Evolutionary conservation across 768 basidiomycete species (phyloP).

Genomic region (Dictyophora rubrovolvata): DNA sequence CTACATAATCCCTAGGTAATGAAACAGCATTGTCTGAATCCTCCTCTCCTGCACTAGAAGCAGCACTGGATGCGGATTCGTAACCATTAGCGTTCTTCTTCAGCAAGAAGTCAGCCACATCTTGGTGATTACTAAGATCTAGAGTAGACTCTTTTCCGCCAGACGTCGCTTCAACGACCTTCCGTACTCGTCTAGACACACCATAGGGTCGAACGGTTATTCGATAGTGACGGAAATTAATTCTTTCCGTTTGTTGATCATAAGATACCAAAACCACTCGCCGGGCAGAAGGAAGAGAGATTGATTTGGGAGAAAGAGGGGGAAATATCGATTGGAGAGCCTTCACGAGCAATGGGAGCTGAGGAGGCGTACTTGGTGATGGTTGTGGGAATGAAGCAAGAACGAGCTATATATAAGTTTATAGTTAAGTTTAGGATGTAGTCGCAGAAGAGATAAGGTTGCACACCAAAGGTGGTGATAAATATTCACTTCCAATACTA

Average conservation of each 20-base stretch:
- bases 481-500: conserved; percentile 79
- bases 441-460: background rate
- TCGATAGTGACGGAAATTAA: conserved; percentile 90
- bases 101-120: conserved; percentile 91
- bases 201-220: conserved; percentile 95
- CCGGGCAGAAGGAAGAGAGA: conserved; percentile 81
- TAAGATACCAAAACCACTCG: conserved; percentile 91
- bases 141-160: conserved; percentile 31
- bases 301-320: conserved; percentile 71
- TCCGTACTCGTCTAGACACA: conserved; percentile 83
- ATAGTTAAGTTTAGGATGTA: background rate
- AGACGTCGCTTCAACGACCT: conserved; percentile 59
- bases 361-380: conserved; percentile 68
- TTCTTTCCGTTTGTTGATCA: conserved; percentile 71
- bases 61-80: conserved; percentile 72
- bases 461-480: conserved; percentile 82
- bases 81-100: conserved; percentile 61
- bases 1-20: conserved; percentile 89
- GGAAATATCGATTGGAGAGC: conserved; percentile 96
- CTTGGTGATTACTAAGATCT: conserved; percentile 82
- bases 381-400: conserved; percentile 78
- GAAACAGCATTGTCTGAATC: conserved; percentile 73
- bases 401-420: conserved; percentile 54
- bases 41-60: conserved; percentile 75
- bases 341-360: conserved; percentile 87